These are phyloP conservation scores for Paecilomyces sp. DNA, from an alignment of 2,329 filamentous ascomycete genomes.

Conservation along the genomic window DNA sequence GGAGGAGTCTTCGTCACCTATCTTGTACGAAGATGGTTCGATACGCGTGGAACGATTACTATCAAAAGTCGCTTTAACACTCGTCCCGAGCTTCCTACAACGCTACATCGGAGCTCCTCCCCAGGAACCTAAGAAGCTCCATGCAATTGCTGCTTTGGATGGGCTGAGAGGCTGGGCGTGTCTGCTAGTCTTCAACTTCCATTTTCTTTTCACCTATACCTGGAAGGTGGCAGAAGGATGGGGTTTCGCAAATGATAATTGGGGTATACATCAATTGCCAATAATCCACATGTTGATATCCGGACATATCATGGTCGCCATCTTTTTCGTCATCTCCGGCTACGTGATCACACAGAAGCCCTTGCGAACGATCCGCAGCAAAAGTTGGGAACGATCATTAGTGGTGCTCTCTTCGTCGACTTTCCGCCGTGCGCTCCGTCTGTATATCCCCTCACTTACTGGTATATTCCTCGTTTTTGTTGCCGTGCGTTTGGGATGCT, in stretches of 20 bases:
- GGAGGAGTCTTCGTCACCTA: neutral
- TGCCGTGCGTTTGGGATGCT: slow-evolving; percentile 35
- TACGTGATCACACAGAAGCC: slow-evolving; percentile 41
- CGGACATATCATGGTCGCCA: slow-evolving; percentile 41
- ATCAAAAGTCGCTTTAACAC: slow-evolving; percentile 18
- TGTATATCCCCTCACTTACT: slow-evolving; percentile 36
- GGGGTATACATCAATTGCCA: slow-evolving; percentile 33
- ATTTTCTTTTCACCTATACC: slow-evolving; percentile 39
- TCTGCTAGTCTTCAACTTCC: slow-evolving; percentile 40
- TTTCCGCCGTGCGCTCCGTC: slow-evolving; percentile 36
- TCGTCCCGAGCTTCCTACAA: slow-evolving; percentile 31
- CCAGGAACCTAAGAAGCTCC: slow-evolving; percentile 19
- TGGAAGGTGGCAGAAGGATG: slow-evolving; percentile 33
- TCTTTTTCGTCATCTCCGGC: slow-evolving; percentile 44
- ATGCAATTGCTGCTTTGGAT: slow-evolving; percentile 35
- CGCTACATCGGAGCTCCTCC: slow-evolving; percentile 23
- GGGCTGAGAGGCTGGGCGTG: slow-evolving; percentile 38
- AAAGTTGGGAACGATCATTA: slow-evolving; percentile 32
- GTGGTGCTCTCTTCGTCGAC: slow-evolving; percentile 34
- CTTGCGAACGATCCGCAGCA: slow-evolving; percentile 30
- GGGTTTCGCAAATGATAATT: slow-evolving; percentile 35
- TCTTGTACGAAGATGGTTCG: neutral
- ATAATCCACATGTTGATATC: slow-evolving; percentile 36
- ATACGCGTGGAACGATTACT: slow-evolving; percentile 4
- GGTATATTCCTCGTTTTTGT: slow-evolving; percentile 34